Evolutionary conservation across 1,284 basidiomycete species (phyloP), one percentile per base, ranked within the genome.

Genomic region (Tilletia horrida): DNA sequence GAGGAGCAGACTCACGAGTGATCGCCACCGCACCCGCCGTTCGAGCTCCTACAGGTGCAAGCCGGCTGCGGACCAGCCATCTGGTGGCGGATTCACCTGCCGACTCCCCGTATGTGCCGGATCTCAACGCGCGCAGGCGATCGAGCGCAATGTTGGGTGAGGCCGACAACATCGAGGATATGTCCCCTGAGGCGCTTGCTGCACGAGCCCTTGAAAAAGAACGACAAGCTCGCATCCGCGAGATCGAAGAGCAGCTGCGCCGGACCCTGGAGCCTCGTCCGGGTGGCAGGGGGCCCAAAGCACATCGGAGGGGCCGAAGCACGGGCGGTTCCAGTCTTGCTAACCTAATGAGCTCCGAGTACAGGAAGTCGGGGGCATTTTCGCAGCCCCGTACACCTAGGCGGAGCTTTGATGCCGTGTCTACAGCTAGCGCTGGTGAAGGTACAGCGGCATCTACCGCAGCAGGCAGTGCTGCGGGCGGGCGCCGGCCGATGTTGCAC

Each of bases 221-320:
- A 29, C 55, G 55, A 18, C 23, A 59, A 21, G 55, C 23, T 13
- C 55, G 55, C 14, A 29, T 59, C 27, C 27, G 55, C 6, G 25
- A 59, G 55, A 59, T 59, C 29, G 55, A 59, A 29, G 55, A 59
- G 31, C 55, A 40, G 13, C 55, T 59, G 14, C 55, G 55, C 18
- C 55, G 55, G 16, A 59, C 55, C 14, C 14, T 59, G 27, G 29
- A 25, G 9, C 50, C 50, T n/a, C 50, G 27, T 7, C 6, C 11
- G 13, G 50, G 50, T n/a, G 27, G 23, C 3, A 2, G 23, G 23
- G 27, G 23, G 3, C 3, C 50, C 2, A n/a, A 7, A 27, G 13
- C n/a, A 8, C 50, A 52, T 7, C 21, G 25, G 50, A n/a, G 50
- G 6, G 50, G 50, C n/a, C 3, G 50, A 25, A 52, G 50, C 21